Evolutionary conservation across 2,329 filamentous ascomycete genomes (phyloP).

Genomic region (Pseudocercospora eumusae): DNA sequence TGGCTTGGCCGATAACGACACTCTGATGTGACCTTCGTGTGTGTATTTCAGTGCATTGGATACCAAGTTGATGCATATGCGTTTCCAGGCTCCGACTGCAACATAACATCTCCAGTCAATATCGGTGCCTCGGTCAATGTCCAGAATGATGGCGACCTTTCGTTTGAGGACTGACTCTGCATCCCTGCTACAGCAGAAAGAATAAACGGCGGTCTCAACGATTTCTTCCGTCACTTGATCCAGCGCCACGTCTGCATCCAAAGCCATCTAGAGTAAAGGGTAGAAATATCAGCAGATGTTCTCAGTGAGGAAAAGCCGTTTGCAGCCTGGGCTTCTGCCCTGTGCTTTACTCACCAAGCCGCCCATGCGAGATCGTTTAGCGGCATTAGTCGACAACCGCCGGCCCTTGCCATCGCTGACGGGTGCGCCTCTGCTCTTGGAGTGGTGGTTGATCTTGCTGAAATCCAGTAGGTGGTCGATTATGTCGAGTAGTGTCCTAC

Average conservation of each 20-base stretch:
- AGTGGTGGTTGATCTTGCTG: constrained; percentile 47
- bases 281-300: too few relatives aligned
- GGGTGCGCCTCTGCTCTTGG: constrained; percentile 19
- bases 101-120: constrained; percentile 47
- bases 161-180: constrained; percentile 27
- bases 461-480: constrained; percentile 49
- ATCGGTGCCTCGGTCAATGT: constrained; percentile 42
- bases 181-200: constrained; percentile 33
- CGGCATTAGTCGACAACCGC: constrained; percentile 14
- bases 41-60: constrained; percentile 55
- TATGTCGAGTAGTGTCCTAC: constrained; percentile 53
- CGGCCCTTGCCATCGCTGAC: constrained; percentile 16
- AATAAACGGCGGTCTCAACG: constrained; percentile 54
- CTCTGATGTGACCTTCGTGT: constrained; percentile 43
- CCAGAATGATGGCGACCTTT: constrained; percentile 51
- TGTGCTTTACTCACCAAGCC: too few relatives aligned
- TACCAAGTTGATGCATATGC: constrained; percentile 51
- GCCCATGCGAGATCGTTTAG: constrained; percentile 25
- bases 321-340: too few relatives aligned
- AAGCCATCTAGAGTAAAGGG: too few relatives aligned
- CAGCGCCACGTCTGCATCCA: constrained; percentile 43
- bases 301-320: too few relatives aligned
- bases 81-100: constrained; percentile 50
- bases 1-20: constrained; percentile 33
- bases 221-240: constrained; percentile 56